Conservation (phyloP, 495 filamentous ascomycete genomes). For the Aeminium ludgeri region DNA sequence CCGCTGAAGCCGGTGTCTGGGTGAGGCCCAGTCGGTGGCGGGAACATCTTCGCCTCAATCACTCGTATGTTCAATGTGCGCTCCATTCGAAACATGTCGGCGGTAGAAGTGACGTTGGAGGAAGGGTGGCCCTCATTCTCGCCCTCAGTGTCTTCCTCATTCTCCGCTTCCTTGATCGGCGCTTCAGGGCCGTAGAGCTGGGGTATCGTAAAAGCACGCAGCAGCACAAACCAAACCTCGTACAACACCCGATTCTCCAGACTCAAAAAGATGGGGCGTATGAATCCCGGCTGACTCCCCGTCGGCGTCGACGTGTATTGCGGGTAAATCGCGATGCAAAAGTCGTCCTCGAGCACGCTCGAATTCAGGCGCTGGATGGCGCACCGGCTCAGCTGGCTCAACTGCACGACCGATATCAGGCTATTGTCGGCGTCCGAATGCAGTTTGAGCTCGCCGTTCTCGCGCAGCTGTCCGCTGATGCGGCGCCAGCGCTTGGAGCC, state of each 20-base stretch:
- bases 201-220: constrained; percentile 84
- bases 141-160: constrained; percentile 9
- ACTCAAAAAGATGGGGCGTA: constrained; percentile 65
- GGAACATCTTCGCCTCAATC: constrained; percentile 41
- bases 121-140: constrained; percentile 3
- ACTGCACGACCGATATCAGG: constrained; percentile 62
- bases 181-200: constrained; percentile 57
- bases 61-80: constrained; percentile 41
- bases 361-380: constrained; percentile 77
- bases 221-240: constrained; percentile 91
- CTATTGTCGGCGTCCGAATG: constrained; percentile 67
- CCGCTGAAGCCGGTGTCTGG: constrained; percentile 10
- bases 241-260: constrained; percentile 77
- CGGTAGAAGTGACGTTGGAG: constrained; percentile 21
- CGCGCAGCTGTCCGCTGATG: constrained; percentile 84
- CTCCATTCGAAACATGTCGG: constrained; percentile 52
- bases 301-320: constrained; percentile 57
- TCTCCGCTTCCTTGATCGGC: constrained; percentile 18
- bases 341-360: constrained; percentile 87
- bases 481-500: constrained; percentile 55
- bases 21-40: constrained; percentile 12
- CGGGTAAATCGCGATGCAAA: constrained; percentile 81
- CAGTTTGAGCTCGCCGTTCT: constrained; percentile 89
- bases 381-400: constrained; percentile 78
- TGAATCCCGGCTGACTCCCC: constrained; percentile 36